phyloP scores from a whole-genome alignment of 2,329 filamentous ascomycete genomes.

The Orbilia quercus region DNA sequence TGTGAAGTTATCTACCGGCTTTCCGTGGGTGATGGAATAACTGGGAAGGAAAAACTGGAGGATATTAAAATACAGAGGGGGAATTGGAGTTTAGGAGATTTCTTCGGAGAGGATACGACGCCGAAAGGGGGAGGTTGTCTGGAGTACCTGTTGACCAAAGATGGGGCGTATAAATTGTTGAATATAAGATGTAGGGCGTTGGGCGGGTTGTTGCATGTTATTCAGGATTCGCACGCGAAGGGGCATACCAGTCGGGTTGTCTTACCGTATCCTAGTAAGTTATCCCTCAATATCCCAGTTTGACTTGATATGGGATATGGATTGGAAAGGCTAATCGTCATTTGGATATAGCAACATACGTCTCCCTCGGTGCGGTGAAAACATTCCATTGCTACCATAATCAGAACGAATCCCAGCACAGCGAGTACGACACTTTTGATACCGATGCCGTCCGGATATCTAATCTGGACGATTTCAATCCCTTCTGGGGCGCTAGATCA shows the following conservation, averaged over 20 bases:
- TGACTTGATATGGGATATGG: neutral
- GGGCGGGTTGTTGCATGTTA: constrained; percentile 16
- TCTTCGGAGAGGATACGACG: constrained; percentile 10
- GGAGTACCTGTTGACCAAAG: constrained; percentile 9
- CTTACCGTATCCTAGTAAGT: constrained; percentile 2
- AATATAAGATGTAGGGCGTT: constrained; percentile 8
- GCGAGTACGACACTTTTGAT: neutral
- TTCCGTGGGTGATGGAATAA: neutral
- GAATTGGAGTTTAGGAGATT: neutral
- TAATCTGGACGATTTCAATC: constrained; percentile 13
- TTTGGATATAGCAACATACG: neutral
- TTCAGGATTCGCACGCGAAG: constrained; percentile 30
- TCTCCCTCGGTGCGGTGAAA: neutral
- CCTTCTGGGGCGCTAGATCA: constrained; percentile 18
- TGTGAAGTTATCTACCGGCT: constrained; percentile 28
- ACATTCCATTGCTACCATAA: constrained; percentile 27
- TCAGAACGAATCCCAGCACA: constrained; percentile 8
- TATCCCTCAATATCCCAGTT: neutral
- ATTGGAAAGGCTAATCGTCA: neutral
- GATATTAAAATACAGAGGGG: constrained; percentile 14
- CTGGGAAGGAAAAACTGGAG: neutral
- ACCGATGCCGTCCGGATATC: constrained; percentile 2
- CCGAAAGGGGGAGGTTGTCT: neutral
- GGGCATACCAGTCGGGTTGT: constrained; percentile 14
- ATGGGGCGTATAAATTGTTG: neutral